These are phyloP conservation scores for Penicillium daleae DNA, from an alignment of 495 filamentous ascomycete genomes.

Conservation along the genomic window DNA sequence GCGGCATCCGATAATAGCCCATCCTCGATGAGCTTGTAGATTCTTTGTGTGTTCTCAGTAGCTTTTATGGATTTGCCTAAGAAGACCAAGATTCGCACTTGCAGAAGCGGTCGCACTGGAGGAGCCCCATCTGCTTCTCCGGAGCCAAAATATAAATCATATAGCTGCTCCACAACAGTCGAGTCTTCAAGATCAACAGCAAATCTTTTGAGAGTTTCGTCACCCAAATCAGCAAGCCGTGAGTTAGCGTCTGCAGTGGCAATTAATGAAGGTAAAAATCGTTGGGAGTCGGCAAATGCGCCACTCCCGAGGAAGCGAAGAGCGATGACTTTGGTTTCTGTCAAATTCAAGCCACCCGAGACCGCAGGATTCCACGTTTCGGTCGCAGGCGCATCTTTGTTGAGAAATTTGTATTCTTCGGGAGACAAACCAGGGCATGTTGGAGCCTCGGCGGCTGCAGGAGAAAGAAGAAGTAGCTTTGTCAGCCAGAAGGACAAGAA, in stretches of 20 bases:
- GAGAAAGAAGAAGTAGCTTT: slow-evolving; percentile 75
- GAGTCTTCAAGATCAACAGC: slow-evolving; percentile 68
- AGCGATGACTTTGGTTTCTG: slow-evolving; percentile 67
- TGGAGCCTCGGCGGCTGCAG: slow-evolving; percentile 40
- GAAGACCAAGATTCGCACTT: slow-evolving; percentile 72
- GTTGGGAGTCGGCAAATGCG: slow-evolving; percentile 77
- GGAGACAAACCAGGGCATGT: slow-evolving; percentile 71
- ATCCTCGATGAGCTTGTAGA: slow-evolving; percentile 71
- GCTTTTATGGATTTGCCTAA: slow-evolving; percentile 75
- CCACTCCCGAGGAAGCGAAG: slow-evolving; percentile 78
- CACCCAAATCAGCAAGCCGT: slow-evolving; percentile 75
- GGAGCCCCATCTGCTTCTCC: slow-evolving; percentile 44
- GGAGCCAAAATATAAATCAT: slow-evolving; percentile 67
- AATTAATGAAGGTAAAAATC: slow-evolving; percentile 81
- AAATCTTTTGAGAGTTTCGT: slow-evolving; percentile 82
- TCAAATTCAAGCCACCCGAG: slow-evolving; percentile 65
- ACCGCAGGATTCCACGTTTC: slow-evolving; percentile 69
- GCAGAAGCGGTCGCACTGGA: slow-evolving; percentile 67
- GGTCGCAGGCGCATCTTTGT: slow-evolving; percentile 55
- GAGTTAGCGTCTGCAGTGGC: slow-evolving; percentile 83
- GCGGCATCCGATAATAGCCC: slow-evolving; percentile 56
- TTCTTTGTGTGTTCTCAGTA: slow-evolving; percentile 64
- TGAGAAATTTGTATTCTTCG: slow-evolving; percentile 75
- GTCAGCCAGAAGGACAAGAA: slow-evolving; percentile 79
- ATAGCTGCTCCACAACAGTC: slow-evolving; percentile 64